Evolutionary conservation across 2,329 filamentous ascomycete species (phyloP), one percentile per base, ranked within the genome.

Genomic region (Scorias spongiosa): DNA sequence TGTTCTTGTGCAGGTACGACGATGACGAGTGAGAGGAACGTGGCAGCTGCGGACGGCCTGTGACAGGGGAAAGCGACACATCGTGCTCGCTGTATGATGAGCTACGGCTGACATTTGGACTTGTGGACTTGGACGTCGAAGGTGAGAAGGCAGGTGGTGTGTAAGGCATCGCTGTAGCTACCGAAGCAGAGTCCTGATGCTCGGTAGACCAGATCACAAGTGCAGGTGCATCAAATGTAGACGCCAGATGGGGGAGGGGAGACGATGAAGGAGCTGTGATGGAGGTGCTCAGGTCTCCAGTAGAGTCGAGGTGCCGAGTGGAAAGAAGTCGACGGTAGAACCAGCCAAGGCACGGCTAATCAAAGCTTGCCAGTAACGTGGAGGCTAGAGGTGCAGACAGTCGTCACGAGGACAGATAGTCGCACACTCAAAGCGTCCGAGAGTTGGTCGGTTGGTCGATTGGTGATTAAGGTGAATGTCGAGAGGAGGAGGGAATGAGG

Each of bases 121-220:
- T 72, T 55, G 60, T 66, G 42, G 67, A 62, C 59, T 70, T 71
- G 46, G 75, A 75, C 52, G 70, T 67, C 56, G 69, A 67, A 62
- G 75, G 75, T 54, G 74, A 76, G 64, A 75, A 75, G 55, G 80
- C 76, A 50, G 84, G 84, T 48, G 84, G 84, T 64, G 84, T 91
- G 70, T 91, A 91, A 77, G 84, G 84, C 84, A 91, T 91, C 69
- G 74, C 65, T 61, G 52, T 26, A 57, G 61, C 56, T 52, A 57
- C 47, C 53, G 46, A 50, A 52, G 49, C 47, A 45, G 50, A 49
- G 51, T 46, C 46, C 46, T 44, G 50, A 63, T 59, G 67, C 51
- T 57, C 54, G 55, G 57, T 57, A 47, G 53, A 51, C 55, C 49
- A 58, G 66, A 69, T 69, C 66, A 56, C 68, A 60, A 62, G 63